Percentiles rank a stretch among this genome's conserved stretches.
Evolutionary conservation across 257 asterid genomes (phyloP).

Genomic region (Salvia splendens): DNA sequence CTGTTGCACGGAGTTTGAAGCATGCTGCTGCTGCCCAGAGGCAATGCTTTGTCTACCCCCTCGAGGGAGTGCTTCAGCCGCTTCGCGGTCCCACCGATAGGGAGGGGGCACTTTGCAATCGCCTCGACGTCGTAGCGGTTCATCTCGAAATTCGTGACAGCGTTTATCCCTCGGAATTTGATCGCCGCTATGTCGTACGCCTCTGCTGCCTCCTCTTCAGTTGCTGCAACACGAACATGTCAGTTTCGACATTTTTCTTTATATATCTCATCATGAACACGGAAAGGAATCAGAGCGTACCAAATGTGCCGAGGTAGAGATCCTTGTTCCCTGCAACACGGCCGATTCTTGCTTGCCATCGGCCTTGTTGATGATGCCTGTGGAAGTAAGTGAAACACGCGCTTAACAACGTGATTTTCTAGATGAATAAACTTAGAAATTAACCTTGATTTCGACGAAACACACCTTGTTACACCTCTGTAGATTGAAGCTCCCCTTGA

Average conservation of each 20-base stretch:
- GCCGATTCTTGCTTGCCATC: conserved; percentile 99
- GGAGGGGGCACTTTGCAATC: conserved; percentile 82
- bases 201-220: conserved; percentile 99
- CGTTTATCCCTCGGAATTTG: conserved; percentile 82
- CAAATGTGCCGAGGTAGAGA: conserved; percentile 97
- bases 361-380: conserved; percentile 99
- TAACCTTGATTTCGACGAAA: too few relatives aligned
- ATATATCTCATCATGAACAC: too few relatives aligned
- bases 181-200: conserved; percentile 98
- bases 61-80: conserved; percentile 71
- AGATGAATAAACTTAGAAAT: too few relatives aligned
- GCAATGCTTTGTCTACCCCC: conserved; percentile 44
- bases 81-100: conserved; percentile 83
- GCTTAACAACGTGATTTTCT: too few relatives aligned
- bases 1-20: conserved; percentile 47
- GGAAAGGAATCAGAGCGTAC: conserved; percentile 28
- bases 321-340: conserved; percentile 96
- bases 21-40: conserved; percentile 4
- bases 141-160: conserved; percentile 95
- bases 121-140: conserved; percentile 80
- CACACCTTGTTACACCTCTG: conserved; percentile 81
- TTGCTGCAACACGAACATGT: conserved; percentile 47
- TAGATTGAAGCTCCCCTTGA: conserved; percentile 91
- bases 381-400: neutral
- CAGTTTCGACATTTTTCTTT: neutral